Evolutionary conservation across 1,139 yeast genomes (phyloP), one percentile per base, ranked within the genome.

Genomic region (Pichia cactophila): DNA sequence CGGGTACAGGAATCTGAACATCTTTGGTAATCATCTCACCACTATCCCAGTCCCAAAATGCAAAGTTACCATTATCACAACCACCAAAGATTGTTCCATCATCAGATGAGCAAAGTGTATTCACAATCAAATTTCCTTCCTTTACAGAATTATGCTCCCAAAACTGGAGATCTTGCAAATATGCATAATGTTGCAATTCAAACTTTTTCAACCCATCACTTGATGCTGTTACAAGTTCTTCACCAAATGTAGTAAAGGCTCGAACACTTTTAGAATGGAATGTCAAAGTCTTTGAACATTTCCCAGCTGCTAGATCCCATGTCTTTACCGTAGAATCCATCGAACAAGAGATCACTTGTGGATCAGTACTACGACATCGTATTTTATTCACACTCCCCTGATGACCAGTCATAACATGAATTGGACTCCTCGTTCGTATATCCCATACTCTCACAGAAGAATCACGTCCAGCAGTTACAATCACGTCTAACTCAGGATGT

Each of bases 401-500:
- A 65, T 94, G 98, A 0, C 98, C 98, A 2, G 82, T 72, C 43
- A 94, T 69, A 0, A 85, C 85, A 75, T 84, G 83, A 0, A 86
- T 82, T 17, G 90, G 83, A 2, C 77, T 69, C 49, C 94, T 72
- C 0, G 95, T 79, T 51, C 98, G 73, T 51, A 92, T 83, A 66
- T 94, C 99, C 99, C 99, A 94, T 4, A 88, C 83, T 50, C 95
- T 70, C 0, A 90, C 84, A 0, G 86, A 86, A 6, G 90, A 76
- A 64, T 94, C 99, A 51, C 96, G 72, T 12, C 97, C 96, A 4
- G 92, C 97, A 4, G 95, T 85, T 17, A 85, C 86, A n/a, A 94
- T 69, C 12, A 92, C 65, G 60, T 90, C 96, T 39, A 90, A 68
- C 7, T 88, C 87, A 0, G 97, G 97, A 64, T 90, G 97, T 26